phyloP scores from a whole-genome alignment of 768 basidiomycete genomes.

The Phlebiopsis gigantea region DNA sequence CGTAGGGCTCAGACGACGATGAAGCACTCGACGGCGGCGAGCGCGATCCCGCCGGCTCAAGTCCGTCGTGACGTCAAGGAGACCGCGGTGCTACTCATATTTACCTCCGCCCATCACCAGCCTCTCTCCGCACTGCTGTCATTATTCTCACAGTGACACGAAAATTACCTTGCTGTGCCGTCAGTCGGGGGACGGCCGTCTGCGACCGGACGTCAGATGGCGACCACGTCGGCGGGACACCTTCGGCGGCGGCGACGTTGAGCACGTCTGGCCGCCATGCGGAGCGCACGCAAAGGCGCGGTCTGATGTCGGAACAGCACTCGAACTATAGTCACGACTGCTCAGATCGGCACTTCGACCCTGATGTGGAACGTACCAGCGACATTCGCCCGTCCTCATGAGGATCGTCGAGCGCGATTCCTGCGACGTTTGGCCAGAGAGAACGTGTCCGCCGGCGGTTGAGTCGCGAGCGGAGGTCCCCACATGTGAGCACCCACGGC shows the following conservation, averaged over 20 bases:
- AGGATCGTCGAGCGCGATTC: neutral
- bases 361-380: neutral
- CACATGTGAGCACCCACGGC: neutral
- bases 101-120: slow-evolving; percentile 4
- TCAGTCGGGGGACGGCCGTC: neutral
- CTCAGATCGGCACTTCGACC: neutral
- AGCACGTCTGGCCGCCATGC: neutral
- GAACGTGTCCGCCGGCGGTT: neutral
- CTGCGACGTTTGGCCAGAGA: neutral
- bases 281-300: neutral
- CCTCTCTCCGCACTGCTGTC: neutral
- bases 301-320: neutral
- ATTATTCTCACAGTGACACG: neutral
- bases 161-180: neutral
- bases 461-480: neutral
- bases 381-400: neutral
- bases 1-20: neutral
- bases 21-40: neutral
- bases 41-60: slow-evolving; percentile 3
- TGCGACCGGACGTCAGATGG: neutral
- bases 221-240: neutral
- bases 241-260: neutral
- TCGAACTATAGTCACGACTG: neutral
- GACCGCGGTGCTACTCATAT: slow-evolving; percentile 2
- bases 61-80: slow-evolving; percentile 5